Base-by-base conservation (phyloP, 2,329 filamentous ascomycete species). In the Botrytis byssoidea region DNA sequence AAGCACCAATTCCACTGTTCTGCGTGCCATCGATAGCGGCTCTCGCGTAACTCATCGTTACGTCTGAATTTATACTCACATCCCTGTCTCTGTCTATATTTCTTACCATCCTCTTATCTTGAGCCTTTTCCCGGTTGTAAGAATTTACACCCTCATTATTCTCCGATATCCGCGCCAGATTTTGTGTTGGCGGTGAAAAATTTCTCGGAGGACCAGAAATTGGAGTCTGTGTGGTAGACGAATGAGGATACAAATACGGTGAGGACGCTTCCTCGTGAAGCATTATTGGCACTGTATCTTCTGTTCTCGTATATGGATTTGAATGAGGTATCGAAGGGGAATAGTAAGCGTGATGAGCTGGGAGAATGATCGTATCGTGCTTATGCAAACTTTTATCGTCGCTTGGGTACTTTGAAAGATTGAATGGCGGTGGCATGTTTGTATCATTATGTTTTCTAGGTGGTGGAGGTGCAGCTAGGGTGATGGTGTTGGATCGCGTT, bases 261-360 rank as follows among this genome's bases (percentile, higher is more conserved):
- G 66, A 57, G n/a, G 48, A 12, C 1, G n/a, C 57, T 32, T 42
- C 20, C 40, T 42, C 48, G 18, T 68, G n/a, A 42, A 42, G 48
- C 18, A 57, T 32, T 32, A 57, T 68, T 18, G 66, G 48, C 18
- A 68, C 25, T 9, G 37, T 68, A 57, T 57, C 48, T 42, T 68
- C 48, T 14, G 35, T 18, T 22, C 5, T 66, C 16, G 20, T 37
- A 37, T 66, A 16, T 16, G n/a, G 37, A 37, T 59, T 16, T 9
- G 44, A 29, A 40, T 20, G 48, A 29, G 37, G 71, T 14, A 42
- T 37, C 5, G 61, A 57, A 40, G 37, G 35, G 22, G 18, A 25
- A 48, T 72, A 59, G 44, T 68, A 68, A 25, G 46, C 71, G n/a
- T 57, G 46, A 67, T 72, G 64, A 4, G 63, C 22, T n/a, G 63